Base-by-base conservation (phyloP, 257 asterid species). In the Ligustrum vulgare region DNA sequence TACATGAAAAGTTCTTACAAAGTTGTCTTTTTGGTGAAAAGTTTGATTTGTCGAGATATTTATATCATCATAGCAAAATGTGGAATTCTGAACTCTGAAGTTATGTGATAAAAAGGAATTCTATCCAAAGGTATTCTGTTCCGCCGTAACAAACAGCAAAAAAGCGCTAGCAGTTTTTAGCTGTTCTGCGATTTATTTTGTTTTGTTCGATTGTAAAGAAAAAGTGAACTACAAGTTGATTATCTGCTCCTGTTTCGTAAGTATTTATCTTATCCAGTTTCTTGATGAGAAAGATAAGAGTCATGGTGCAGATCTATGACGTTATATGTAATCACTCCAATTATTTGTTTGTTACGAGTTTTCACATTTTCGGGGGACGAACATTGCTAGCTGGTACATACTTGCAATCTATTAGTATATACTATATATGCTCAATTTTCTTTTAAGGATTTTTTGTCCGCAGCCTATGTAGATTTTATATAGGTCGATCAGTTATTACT, bases 11-110 rank as follows among this genome's bases (percentile, higher is more conserved):
- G 67, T 66, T 74, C 51, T 71, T 1, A 31, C 63, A 71, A 75
- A 72, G 83, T 73, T 71, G 28, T 60, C 69, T 37, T 82, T 82
- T 71, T 67, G 71, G 78, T 32, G 75, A 34, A 36, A 67, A 78
- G 41, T 58, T 41, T 60, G 71, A 75, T 69, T 34, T 31, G 3
- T 22, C n/a, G 78, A 43, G 68, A 73, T 71, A 70, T 62, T 70
- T 70, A 76, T 63, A n/a, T 69, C 67, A 39, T 76, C 28, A 23
- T 41, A 23, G 73, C 37, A 5, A n/a, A 49, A 28, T 60, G 66
- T 78, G 85, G 73, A 75, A 78, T 35, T 74, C 67, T 71, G 70
- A 70, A 64, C 79, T 64, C 72, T 16, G 45, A 70, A 78, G 78
- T 36, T 71, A 71, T 0, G 73, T 56, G 67, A 75, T 12, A 60